Conservation (phyloP, 352 stramenopile genomes). For the Poterioochromonas sp. region DNA sequence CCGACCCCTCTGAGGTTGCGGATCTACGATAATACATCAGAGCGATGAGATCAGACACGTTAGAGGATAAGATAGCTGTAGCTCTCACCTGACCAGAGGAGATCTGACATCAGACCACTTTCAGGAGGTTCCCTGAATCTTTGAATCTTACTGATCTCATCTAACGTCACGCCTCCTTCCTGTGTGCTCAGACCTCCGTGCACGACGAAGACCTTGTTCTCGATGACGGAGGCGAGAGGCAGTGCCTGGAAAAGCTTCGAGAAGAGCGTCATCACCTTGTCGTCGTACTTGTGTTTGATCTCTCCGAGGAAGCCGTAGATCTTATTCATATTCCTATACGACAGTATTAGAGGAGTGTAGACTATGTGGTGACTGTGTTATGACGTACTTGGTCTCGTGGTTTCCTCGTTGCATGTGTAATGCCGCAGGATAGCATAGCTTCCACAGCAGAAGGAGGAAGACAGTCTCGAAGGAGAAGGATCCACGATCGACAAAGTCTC, state of each 20-base stretch:
- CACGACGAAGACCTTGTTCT: slow-evolving; percentile 82
- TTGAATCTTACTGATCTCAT: slow-evolving; percentile 88
- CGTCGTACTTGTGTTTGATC: slow-evolving; percentile 98
- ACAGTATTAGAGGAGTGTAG: background rate
- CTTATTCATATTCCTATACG: slow-evolving; percentile 84
- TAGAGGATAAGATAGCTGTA: too few relatives aligned
- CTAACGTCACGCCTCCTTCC: slow-evolving; percentile 52
- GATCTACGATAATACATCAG: slow-evolving; percentile 81
- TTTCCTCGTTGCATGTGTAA: slow-evolving; percentile 89
- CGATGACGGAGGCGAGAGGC: slow-evolving; percentile 83
- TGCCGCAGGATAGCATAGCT: slow-evolving; percentile 77
- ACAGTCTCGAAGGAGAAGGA: slow-evolving; percentile 97
- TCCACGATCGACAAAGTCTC: slow-evolving; percentile 96
- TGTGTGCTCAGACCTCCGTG: slow-evolving; percentile 91
- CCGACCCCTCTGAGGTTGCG: slow-evolving; percentile 87
- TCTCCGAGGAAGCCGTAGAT: slow-evolving; percentile 99
- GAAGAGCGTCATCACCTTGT: slow-evolving; percentile 96
- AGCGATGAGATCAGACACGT: slow-evolving; percentile 34
- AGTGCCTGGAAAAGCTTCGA: slow-evolving; percentile 96
- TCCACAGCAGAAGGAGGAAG: slow-evolving; percentile 91
- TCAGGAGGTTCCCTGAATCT: slow-evolving; percentile 87
- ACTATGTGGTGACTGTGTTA: background rate
- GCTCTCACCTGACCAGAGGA: slow-evolving; percentile 56
- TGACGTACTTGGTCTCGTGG: slow-evolving; percentile 91
- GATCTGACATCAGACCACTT: slow-evolving; percentile 72